A percentile compares a stretch with the other conserved stretches of the same genome.
These are phyloP conservation scores for Magnusiomyces magnusii DNA, from an alignment of 1,139 yeast genomes.

Conservation along the genomic window DNA sequence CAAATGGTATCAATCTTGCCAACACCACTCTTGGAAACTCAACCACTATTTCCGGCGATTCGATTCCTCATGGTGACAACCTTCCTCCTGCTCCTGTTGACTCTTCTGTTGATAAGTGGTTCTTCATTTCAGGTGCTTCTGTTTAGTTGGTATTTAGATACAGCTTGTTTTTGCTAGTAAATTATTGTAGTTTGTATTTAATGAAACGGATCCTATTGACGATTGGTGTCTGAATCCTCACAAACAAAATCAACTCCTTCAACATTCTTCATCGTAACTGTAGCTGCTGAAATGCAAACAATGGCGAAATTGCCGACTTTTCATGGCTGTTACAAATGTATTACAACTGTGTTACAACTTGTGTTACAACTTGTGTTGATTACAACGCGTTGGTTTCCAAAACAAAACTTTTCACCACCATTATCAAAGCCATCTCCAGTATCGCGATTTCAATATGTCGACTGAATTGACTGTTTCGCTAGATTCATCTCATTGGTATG, in stretches of 20 bases:
- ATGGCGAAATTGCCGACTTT: too few species aligned
- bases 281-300: too few species aligned
- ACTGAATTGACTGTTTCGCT: slow-evolving; percentile 5
- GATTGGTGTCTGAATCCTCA: too few species aligned
- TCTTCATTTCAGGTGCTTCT: slow-evolving; percentile 81
- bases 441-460: slow-evolving; percentile 1
- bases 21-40: slow-evolving; percentile 67
- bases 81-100: slow-evolving; percentile 89
- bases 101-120: slow-evolving; percentile 97
- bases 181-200: too few species aligned
- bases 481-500: slow-evolving; percentile 17
- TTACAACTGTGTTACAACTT: neutral
- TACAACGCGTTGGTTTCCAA: too few species aligned
- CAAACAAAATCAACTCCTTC: too few species aligned
- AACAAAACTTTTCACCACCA: neutral
- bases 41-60: slow-evolving; percentile 34
- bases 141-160: too few species aligned
- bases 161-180: too few species aligned
- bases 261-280: too few species aligned
- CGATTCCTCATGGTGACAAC: slow-evolving; percentile 61
- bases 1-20: slow-evolving; percentile 44
- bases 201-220: too few species aligned
- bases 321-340: neutral
- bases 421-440: neutral
- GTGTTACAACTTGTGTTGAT: too few species aligned